Conservation (phyloP, 2,329 filamentous ascomycete species). For the Calonectria naviculata region DNA sequence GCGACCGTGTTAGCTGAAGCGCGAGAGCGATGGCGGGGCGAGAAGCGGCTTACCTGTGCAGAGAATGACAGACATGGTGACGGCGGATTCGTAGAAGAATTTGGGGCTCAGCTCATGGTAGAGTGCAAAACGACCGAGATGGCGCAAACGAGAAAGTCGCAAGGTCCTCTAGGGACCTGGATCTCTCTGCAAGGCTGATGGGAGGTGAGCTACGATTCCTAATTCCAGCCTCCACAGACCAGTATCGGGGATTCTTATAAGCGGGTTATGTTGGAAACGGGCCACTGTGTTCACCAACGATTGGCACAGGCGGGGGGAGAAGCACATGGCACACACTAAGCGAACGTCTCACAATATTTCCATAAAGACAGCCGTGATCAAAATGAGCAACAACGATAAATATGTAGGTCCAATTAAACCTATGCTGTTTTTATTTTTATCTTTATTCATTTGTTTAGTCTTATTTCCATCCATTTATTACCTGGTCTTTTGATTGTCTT, state of each 20-base stretch:
- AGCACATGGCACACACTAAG: too few relatives aligned
- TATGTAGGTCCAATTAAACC: too few relatives aligned
- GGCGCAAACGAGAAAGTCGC: constrained; percentile 1
- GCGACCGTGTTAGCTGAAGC: constrained; percentile 32
- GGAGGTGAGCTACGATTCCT: constrained; percentile 29
- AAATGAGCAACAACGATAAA: too few relatives aligned
- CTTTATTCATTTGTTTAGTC: too few relatives aligned
- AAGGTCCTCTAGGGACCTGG: constrained; percentile 30
- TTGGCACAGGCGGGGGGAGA: too few relatives aligned
- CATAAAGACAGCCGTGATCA: too few relatives aligned
- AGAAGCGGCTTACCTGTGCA: constrained; percentile 63
- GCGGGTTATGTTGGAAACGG: constrained; percentile 5
- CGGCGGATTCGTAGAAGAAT: constrained; percentile 22
- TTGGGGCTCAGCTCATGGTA: constrained; percentile 39
- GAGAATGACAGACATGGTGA: constrained; percentile 70
- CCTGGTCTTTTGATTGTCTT: too few relatives aligned
- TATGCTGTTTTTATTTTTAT: too few relatives aligned
- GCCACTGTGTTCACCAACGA: too few relatives aligned
- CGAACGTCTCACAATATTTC: too few relatives aligned
- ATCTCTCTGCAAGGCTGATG: constrained; percentile 21
- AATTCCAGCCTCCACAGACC: constrained; percentile 23
- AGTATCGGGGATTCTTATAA: constrained; percentile 21
- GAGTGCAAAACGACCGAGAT: constrained; percentile 1
- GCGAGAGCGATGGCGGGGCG: not conserved
- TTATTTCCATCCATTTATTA: too few relatives aligned